These are phyloP conservation scores for Podila epicladia DNA, from an alignment of 192 early-diverging fungal genomes.

Conservation along the genomic window DNA sequence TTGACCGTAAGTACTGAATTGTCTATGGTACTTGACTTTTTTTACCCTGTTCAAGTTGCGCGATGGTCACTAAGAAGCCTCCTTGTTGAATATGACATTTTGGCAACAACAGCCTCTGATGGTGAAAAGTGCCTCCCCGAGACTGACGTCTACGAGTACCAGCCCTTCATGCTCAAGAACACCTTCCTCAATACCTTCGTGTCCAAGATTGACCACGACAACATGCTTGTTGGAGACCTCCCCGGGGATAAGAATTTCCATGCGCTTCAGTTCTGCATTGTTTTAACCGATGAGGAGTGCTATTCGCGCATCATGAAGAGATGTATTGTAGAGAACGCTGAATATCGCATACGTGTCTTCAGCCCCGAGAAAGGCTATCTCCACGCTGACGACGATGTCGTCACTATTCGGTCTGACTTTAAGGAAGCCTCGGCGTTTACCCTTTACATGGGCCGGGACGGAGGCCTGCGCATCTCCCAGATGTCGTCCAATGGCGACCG, in stretches of 20 bases:
- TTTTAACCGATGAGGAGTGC: conserved; percentile 8
- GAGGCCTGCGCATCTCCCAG: too few species aligned
- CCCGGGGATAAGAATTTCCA: neutral
- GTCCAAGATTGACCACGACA: neutral
- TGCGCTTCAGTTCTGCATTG: conserved; percentile 12
- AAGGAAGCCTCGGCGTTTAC: neutral
- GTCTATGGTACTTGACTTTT: too few species aligned
- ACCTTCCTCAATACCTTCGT: neutral
- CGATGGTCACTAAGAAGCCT: too few species aligned
- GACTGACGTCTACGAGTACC: conserved; percentile 12
- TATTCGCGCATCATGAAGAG: neutral
- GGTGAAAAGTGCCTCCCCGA: neutral
- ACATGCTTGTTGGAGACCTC: conserved; percentile 8
- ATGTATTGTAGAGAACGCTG: conserved; percentile 14
- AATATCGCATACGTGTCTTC: conserved; percentile 8
- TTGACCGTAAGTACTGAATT: too few species aligned
- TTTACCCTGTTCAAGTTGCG: too few species aligned
- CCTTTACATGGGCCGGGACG: neutral
- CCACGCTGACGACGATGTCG: neutral
- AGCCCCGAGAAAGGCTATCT: conserved; percentile 6
- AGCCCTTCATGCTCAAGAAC: conserved; percentile 8
- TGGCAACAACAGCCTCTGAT: too few species aligned
- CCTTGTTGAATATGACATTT: too few species aligned
- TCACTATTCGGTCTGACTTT: neutral
- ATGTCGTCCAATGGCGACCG: too few species aligned